These are phyloP conservation scores for Mucor ambiguus DNA, from an alignment of 371 early-diverging fungal species.

Conservation along the genomic window DNA sequence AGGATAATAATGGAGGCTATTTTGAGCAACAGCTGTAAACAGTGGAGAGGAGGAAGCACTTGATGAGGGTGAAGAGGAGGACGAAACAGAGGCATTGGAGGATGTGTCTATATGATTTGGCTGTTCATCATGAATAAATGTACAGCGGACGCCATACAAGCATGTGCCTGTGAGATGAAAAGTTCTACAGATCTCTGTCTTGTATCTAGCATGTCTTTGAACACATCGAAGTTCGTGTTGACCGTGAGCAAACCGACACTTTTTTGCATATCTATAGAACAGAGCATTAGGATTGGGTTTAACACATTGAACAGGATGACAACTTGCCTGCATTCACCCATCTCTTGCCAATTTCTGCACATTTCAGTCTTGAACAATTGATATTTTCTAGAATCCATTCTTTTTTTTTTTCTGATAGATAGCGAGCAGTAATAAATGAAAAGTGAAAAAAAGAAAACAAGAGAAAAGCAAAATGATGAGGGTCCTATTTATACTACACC, in stretches of 20 bases:
- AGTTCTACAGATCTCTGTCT: slow-evolving; percentile 88
- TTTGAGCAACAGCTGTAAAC: background rate
- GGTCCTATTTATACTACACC: slow-evolving; percentile 1
- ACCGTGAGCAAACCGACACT: slow-evolving; percentile 97
- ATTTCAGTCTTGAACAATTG: slow-evolving; percentile 94
- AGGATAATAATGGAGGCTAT: background rate
- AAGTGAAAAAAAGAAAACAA: slow-evolving; percentile 6
- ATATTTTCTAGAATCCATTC: slow-evolving; percentile 24
- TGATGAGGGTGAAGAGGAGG: background rate
- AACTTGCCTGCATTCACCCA: slow-evolving; percentile 39
- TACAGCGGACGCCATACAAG: slow-evolving; percentile 94
- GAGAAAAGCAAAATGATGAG: background rate
- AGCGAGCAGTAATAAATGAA: background rate
- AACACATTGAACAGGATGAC: too few relatives aligned
- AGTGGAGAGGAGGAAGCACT: background rate
- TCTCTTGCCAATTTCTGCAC: slow-evolving; percentile 85
- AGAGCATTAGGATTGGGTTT: background rate
- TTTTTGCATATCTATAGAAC: slow-evolving; percentile 73
- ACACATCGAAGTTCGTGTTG: slow-evolving; percentile 78
- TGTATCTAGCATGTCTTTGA: slow-evolving; percentile 93
- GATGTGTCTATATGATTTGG: background rate
- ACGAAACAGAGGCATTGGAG: background rate
- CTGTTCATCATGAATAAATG: slow-evolving; percentile 84
- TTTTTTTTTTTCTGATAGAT: background rate
- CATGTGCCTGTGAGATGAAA: slow-evolving; percentile 91